Conservation (phyloP, 257 asterid genomes). For the Cruciata laevipes region DNA sequence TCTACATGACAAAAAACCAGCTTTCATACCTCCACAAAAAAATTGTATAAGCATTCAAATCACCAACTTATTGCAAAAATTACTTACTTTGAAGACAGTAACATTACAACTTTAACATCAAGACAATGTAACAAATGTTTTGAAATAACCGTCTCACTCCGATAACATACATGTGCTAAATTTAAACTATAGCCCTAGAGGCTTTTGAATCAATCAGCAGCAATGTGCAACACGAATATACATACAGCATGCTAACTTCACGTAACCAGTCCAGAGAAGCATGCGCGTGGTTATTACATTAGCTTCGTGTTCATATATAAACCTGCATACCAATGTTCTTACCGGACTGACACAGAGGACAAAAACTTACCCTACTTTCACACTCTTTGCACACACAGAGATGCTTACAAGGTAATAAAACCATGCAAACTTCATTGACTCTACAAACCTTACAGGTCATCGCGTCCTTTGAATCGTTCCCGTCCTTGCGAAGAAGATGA, state of each 20-base stretch:
- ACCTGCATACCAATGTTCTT: slow-evolving; percentile 88
- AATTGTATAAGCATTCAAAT: no score
- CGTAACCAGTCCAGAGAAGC: slow-evolving; percentile 15
- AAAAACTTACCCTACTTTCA: slow-evolving; percentile 59
- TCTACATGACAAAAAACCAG: no score
- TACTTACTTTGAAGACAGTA: no score
- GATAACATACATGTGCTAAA: not conserved
- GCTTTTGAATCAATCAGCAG: not conserved
- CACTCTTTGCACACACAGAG: slow-evolving; percentile 90
- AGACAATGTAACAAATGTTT: not conserved
- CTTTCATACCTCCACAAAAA: no score
- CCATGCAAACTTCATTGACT: slow-evolving; percentile 70
- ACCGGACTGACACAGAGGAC: slow-evolving; percentile 80
- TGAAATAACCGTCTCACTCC: not conserved
- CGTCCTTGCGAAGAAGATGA: slow-evolving; percentile 37
- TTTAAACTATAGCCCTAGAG: not conserved
- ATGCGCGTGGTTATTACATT: slow-evolving; percentile 21
- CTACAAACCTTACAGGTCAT: slow-evolving; percentile 86
- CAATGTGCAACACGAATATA: not conserved
- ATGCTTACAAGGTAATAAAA: slow-evolving; percentile 93
- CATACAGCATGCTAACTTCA: slow-evolving; percentile 12
- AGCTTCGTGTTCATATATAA: slow-evolving; percentile 45
- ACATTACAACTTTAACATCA: not conserved
- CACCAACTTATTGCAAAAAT: no score
- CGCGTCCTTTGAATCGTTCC: slow-evolving; percentile 45